A percentile compares a stretch with the other conserved stretches of the same genome.
phyloP scores from a whole-genome alignment of 2,329 filamentous ascomycete genomes.

The Apiospora marii region DNA sequence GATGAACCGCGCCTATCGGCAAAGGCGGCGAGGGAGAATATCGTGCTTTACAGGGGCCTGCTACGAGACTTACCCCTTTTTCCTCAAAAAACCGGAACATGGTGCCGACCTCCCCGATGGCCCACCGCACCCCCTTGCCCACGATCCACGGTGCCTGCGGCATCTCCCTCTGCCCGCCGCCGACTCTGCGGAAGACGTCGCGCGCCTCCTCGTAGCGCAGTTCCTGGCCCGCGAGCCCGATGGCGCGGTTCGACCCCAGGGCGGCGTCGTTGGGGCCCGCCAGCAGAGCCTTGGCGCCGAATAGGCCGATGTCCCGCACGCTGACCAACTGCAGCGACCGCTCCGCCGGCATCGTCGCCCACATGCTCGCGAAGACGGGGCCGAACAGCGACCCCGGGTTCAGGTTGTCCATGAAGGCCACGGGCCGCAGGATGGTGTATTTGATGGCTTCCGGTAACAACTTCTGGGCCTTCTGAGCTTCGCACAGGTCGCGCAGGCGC shows the following conservation, averaged over 20 bases:
- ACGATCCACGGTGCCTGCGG: conserved; percentile 44
- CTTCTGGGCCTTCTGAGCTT: conserved; percentile 7
- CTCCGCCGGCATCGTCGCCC: conserved; percentile 37
- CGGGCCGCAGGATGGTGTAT: conserved; percentile 50
- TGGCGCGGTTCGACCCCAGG: conserved; percentile 39
- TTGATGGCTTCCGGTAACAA: conserved; percentile 34
- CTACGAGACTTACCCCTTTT: conserved; percentile 35
- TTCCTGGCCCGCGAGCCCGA: conserved; percentile 46
- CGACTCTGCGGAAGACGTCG: conserved; percentile 38
- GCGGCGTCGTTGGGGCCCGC: conserved; percentile 24
- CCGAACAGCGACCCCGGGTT: conserved; percentile 43
- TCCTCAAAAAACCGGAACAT: conserved; percentile 50
- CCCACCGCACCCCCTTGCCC: conserved; percentile 40
- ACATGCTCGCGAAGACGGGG: conserved; percentile 43
- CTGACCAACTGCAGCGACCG: conserved; percentile 48
- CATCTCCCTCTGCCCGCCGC: conserved; percentile 34
- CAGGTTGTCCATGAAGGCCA: conserved; percentile 51
- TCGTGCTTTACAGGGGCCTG: background rate
- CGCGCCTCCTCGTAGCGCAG: conserved; percentile 44
- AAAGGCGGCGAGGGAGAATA: background rate
- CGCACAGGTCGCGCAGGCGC: conserved; percentile 53
- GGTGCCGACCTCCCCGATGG: conserved; percentile 39
- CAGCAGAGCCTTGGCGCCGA: conserved; percentile 44
- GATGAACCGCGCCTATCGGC: background rate
- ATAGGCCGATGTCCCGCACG: conserved; percentile 48